Percentiles rank a stretch among this genome's conserved stretches.
Evolutionary conservation across 164 flowering plant genomes (phyloP).

Genomic region (Chimonanthus salicifolius): DNA sequence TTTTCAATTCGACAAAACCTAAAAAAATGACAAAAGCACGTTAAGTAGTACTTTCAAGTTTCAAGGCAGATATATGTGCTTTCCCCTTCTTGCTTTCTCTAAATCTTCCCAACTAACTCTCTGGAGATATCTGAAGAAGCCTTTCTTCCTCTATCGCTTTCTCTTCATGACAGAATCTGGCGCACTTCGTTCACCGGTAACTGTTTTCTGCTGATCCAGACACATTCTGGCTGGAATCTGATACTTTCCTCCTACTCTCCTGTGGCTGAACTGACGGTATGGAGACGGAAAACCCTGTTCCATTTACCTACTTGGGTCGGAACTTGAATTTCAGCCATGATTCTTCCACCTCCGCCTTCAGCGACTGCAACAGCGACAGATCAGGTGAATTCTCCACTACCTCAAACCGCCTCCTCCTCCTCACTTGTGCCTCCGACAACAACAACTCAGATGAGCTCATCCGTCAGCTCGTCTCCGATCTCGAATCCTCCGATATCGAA

Average conservation of each 20-base stretch:
- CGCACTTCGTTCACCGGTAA: background rate
- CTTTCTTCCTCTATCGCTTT: background rate
- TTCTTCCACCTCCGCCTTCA: slow-evolving; percentile 49
- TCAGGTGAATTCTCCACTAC: slow-evolving; percentile 66
- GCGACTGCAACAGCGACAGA: slow-evolving; percentile 76
- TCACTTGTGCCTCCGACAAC: slow-evolving; percentile 48
- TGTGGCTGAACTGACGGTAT: slow-evolving; percentile 1
- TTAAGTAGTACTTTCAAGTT: too few relatives aligned
- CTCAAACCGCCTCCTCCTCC: slow-evolving; percentile 34
- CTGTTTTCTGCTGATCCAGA: too few relatives aligned
- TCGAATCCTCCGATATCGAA: slow-evolving; percentile 52
- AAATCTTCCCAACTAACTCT: too few relatives aligned
- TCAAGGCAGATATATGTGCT: too few relatives aligned
- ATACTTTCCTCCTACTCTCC: background rate
- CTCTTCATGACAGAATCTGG: background rate
- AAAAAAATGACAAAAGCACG: too few relatives aligned
- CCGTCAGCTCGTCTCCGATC: slow-evolving; percentile 50
- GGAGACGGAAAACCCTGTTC: slow-evolving; percentile 12
- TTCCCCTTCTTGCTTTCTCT: background rate
- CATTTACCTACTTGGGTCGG: slow-evolving; percentile 41
- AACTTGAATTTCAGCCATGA: slow-evolving; percentile 26
- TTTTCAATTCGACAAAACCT: too few relatives aligned
- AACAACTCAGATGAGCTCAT: slow-evolving; percentile 56
- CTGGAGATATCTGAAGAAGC: too few relatives aligned
- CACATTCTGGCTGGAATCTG: background rate